Evolutionary conservation across 2,329 filamentous ascomycete genomes (phyloP).

Genomic region (Calonectria pteridis): DNA sequence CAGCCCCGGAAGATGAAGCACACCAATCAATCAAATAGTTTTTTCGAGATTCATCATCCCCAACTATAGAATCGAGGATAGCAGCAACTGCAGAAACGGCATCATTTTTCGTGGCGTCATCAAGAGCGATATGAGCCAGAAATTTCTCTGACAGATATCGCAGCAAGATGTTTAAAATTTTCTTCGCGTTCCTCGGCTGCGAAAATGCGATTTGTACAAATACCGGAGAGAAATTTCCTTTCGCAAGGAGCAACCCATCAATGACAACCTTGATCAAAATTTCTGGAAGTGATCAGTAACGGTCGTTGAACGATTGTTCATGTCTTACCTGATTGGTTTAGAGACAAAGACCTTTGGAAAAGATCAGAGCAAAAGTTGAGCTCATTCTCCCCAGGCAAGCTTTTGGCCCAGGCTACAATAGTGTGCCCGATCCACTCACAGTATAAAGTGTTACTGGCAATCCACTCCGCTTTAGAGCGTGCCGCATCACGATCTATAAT

Average conservation of each 20-base stretch:
- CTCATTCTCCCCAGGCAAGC: slow-evolving; percentile 50
- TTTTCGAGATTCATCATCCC: slow-evolving; percentile 61
- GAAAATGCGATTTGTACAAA: slow-evolving; percentile 50
- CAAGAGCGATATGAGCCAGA: slow-evolving; percentile 52
- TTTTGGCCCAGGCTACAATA: slow-evolving; percentile 61
- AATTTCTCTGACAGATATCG: slow-evolving; percentile 60
- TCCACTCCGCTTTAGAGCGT: slow-evolving; percentile 62
- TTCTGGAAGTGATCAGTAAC: slow-evolving; percentile 49
- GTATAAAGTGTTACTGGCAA: slow-evolving; percentile 74
- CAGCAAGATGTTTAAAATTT: slow-evolving; percentile 44
- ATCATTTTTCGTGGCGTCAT: slow-evolving; percentile 47
- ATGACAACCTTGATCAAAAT: slow-evolving; percentile 53
- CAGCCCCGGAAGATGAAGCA: slow-evolving; percentile 72
- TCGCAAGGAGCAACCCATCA: slow-evolving; percentile 53
- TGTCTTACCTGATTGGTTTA: slow-evolving; percentile 78
- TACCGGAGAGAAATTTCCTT: slow-evolving; percentile 27
- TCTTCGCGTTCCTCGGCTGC: slow-evolving; percentile 44
- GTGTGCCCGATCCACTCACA: slow-evolving; percentile 78
- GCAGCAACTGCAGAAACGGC: slow-evolving; percentile 70
- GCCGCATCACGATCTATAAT: slow-evolving; percentile 54
- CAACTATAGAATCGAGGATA: slow-evolving; percentile 64
- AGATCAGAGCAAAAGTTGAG: slow-evolving; percentile 60
- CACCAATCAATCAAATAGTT: slow-evolving; percentile 74
- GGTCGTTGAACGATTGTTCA: not conserved
- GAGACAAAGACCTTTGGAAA: slow-evolving; percentile 71